Evolutionary conservation across 108 stramenopile genomes (phyloP).

Genomic region (Stephanodiscus minutulus): DNA sequence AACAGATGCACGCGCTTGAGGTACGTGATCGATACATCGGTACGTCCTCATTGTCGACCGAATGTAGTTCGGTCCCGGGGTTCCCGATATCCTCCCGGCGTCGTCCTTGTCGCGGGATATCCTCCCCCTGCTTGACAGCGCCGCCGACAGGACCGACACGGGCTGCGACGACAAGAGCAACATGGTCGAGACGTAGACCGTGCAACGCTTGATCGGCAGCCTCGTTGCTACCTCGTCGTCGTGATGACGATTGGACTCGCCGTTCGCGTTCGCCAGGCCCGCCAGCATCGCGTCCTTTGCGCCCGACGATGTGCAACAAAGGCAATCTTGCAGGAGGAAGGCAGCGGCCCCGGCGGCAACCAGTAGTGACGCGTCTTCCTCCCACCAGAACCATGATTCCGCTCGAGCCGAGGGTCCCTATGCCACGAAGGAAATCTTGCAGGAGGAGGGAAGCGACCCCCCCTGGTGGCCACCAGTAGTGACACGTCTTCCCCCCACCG

Average conservation of each 20-base stretch:
- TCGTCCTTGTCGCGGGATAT: constrained; percentile 61
- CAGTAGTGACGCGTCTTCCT: no score
- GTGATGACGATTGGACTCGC: constrained; percentile 19
- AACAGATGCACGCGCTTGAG: constrained; percentile 84
- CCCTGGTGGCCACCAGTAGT: no score
- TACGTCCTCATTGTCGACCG: constrained; percentile 62
- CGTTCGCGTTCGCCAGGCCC: constrained; percentile 36
- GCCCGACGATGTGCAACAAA: constrained; percentile 26
- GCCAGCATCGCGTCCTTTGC: constrained; percentile 45
- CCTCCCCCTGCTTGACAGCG: constrained; percentile 63
- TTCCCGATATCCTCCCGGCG: constrained; percentile 55
- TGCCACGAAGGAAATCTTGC: no score
- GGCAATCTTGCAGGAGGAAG: no score
- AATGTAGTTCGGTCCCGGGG: constrained; percentile 32
- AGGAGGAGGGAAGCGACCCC: no score
- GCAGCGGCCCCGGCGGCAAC: no score
- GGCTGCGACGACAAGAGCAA: constrained; percentile 31
- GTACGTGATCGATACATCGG: constrained; percentile 85
- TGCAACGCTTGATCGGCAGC: constrained; percentile 35
- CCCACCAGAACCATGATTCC: no score
- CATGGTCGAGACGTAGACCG: constrained; percentile 43
- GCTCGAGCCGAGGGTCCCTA: no score
- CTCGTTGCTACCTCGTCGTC: not conserved
- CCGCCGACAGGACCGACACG: constrained; percentile 62
- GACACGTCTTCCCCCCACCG: no score